Evolutionary conservation across 768 basidiomycete species (phyloP).

Genomic region (Lentinula raphanica): DNA sequence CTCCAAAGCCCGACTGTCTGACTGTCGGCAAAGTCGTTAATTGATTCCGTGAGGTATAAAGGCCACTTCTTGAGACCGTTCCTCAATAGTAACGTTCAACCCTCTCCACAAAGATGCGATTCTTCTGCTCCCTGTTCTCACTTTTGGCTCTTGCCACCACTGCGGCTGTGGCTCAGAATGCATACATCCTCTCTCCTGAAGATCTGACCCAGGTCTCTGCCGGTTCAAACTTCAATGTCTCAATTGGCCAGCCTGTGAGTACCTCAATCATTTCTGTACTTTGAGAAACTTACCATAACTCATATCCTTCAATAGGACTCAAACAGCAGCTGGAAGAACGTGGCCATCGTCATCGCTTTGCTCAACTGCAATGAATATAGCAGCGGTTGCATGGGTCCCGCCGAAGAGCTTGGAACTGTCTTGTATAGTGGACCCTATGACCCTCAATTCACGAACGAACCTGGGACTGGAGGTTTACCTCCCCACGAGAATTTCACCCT

Average conservation of each 20-base stretch:
- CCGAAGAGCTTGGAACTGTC: not conserved
- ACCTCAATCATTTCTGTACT: not conserved
- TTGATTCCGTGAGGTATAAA: not conserved
- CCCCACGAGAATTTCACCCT: conserved; percentile 4
- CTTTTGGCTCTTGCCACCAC: not conserved
- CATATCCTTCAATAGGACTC: not conserved
- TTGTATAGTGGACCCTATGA: conserved; percentile 1
- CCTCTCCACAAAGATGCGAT: not conserved
- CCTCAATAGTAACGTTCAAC: not conserved
- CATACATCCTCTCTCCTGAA: not conserved
- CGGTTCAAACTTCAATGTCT: not conserved
- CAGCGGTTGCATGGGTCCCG: not conserved
- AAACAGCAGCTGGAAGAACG: not conserved
- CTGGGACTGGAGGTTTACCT: not conserved
- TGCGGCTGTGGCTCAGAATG: not conserved
- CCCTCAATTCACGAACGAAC: conserved; percentile 1
- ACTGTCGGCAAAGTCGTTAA: too few relatives aligned
- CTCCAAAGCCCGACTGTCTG: not conserved
- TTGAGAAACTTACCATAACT: not conserved
- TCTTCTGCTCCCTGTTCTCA: not conserved
- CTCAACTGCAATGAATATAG: not conserved
- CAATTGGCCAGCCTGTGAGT: not conserved
- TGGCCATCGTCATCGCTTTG: not conserved
- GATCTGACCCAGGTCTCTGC: not conserved
- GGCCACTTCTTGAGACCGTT: not conserved